These are phyloP conservation scores for Arthrobotrys sinensis DNA, from an alignment of 2,329 filamentous ascomycete species.

Conservation along the genomic window DNA sequence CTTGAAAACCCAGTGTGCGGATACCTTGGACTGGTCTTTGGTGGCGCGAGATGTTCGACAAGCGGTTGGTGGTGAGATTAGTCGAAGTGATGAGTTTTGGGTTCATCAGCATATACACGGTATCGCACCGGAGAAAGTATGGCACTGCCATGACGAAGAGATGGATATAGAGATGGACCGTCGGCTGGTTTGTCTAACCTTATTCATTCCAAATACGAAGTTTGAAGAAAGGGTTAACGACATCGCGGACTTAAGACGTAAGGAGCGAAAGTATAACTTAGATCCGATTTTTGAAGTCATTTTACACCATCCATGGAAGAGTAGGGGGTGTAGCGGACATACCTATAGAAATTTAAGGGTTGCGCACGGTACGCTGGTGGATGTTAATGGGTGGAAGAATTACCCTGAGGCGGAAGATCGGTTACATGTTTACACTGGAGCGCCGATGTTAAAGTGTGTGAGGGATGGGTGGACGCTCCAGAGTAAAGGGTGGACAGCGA, in stretches of 20 bases:
- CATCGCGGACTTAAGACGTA: background rate
- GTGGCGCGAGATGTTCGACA: background rate
- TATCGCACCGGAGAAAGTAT: background rate
- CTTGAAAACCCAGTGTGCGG: background rate
- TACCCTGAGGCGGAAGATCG: background rate
- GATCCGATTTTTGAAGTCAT: background rate
- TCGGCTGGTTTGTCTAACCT: background rate
- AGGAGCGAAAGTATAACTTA: background rate
- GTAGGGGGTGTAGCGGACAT: background rate
- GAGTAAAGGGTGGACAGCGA: background rate
- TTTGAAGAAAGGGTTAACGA: background rate
- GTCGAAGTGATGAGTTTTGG: constrained; percentile 11
- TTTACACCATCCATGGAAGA: background rate
- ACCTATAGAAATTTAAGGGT: background rate
- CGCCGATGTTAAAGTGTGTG: background rate
- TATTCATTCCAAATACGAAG: background rate
- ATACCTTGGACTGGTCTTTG: background rate
- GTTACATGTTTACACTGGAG: background rate
- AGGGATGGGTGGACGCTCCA: background rate
- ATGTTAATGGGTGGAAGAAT: background rate
- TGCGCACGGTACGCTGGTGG: background rate
- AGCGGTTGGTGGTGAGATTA: background rate
- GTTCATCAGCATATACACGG: constrained; percentile 17
- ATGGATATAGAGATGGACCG: background rate
- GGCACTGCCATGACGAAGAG: background rate